Evolutionary conservation across 352 stramenopile genomes (phyloP), one percentile per base, ranked within the genome.

Genomic region (Globisporangium middletonii): DNA sequence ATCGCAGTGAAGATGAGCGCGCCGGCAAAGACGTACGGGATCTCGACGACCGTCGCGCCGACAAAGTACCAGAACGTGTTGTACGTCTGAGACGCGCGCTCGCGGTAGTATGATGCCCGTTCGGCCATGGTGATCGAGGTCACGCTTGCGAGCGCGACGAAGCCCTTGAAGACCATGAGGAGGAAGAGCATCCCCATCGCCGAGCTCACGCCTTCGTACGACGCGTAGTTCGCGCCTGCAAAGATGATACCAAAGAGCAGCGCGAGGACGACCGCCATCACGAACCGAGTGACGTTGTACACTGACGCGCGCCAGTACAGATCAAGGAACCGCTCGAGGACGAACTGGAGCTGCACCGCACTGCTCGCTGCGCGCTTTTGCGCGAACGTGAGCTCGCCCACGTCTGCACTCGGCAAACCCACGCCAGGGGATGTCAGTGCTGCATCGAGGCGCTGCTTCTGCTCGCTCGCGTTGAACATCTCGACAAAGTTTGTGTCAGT

Each of bases 1-100:
- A 84, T 72, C 26, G 65, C 50, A 2, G 65, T 78, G 48, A 80
- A 84, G 19, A 84, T 16, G 4, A 69, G 47, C 16, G 52, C 52
- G 5, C 51, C 68, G 16, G 66, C 59, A 57, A 84, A 77, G 1
- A 82, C 54, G 58, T 86, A 83, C 48, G 75, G 75, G 41, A 86
- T 80, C 65, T 98, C 92, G 11, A 73, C 70, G 19, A 97, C 27
- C 15, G 78, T 91, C 35, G 83, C 86, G 6, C 83, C 73, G 4
- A 94, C 55, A 43, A 75, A 77, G 52, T 97, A 89, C 56, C 84
- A 78, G 23, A 73, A 58, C 35, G 72, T 62, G 37, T 82, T 76
- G 59, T 97, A 98, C 52, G 93, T 96, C 53, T 88, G 63, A 8
- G 86, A 83, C n/a, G 83, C 78, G 33, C 92, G 85, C 63, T 97